A percentile compares a stretch with the other conserved stretches of the same genome.
Evolutionary conservation across 495 filamentous ascomycete species (phyloP).

Genomic region (Aeminium ludgeri): DNA sequence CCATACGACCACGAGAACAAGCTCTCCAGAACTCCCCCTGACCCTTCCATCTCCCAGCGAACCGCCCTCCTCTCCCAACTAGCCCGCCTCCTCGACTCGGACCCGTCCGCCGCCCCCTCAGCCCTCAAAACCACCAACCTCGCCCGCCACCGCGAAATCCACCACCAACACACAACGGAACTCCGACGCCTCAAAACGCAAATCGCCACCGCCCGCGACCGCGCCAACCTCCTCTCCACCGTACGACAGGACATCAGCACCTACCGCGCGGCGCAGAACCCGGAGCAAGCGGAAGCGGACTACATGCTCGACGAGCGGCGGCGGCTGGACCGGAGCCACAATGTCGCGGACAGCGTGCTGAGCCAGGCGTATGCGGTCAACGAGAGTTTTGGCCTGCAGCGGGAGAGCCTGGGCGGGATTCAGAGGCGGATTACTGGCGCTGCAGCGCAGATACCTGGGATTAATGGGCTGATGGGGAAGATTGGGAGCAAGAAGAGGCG

Average conservation of each 20-base stretch:
- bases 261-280: constrained; percentile 50
- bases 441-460: constrained; percentile 76
- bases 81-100: constrained; percentile 78
- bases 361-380: constrained; percentile 96
- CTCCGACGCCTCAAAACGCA: constrained; percentile 50
- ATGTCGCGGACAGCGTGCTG: constrained; percentile 73
- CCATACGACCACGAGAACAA: background rate
- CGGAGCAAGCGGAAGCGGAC: constrained; percentile 67
- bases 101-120: constrained; percentile 57
- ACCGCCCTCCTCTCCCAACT: constrained; percentile 70
- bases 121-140: constrained; percentile 92
- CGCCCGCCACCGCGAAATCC: constrained; percentile 75
- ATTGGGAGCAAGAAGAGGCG: constrained; percentile 91
- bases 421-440: constrained; percentile 76
- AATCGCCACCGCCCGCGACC: constrained; percentile 59
- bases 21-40: background rate
- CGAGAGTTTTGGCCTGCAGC: constrained; percentile 72
- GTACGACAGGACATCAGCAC: constrained; percentile 84
- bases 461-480: constrained; percentile 82
- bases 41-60: constrained; percentile 36
- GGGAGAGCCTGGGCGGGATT: constrained; percentile 70
- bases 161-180: constrained; percentile 72
- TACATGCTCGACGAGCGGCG: constrained; percentile 90
- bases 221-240: constrained; percentile 77
- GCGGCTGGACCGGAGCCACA: constrained; percentile 72